Conservation (phyloP, 345 rosid species). For the Erysimum cheiranthoides region DNA sequence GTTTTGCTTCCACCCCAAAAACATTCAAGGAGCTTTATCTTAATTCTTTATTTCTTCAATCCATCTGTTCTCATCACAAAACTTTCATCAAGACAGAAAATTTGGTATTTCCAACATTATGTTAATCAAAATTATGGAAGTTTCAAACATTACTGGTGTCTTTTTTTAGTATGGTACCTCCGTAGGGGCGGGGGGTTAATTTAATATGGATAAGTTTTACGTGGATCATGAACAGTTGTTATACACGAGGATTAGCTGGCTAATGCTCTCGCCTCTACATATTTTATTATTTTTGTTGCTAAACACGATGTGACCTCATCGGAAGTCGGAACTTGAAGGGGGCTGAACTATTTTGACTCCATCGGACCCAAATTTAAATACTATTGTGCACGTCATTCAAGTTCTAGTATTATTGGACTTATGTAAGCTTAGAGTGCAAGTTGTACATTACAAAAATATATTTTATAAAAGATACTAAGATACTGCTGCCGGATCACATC, state of each 20-base stretch:
- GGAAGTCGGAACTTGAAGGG: too few species aligned
- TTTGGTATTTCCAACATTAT: not conserved
- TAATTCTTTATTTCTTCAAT: not conserved
- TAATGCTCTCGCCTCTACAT: conserved; percentile 13
- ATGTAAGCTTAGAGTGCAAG: conserved; percentile 28
- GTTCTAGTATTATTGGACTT: conserved; percentile 18
- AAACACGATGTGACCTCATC: conserved; percentile 28
- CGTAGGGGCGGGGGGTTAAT: too few species aligned
- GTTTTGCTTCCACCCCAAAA: too few species aligned
- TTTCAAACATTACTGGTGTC: not conserved
- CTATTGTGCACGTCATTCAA: conserved; percentile 25
- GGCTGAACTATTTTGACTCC: conserved; percentile 35
- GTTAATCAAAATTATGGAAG: not conserved
- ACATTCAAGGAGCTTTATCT: conserved; percentile 2
- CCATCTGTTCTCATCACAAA: not conserved
- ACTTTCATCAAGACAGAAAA: conserved; percentile 2
- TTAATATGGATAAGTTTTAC: conserved; percentile 8
- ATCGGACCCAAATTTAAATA: conserved; percentile 21
- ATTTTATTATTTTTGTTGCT: conserved; percentile 8
- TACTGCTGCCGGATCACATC: conserved; percentile 32
- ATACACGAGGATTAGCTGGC: conserved; percentile 32
- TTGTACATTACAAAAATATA: conserved; percentile 4
- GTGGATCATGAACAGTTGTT: conserved; percentile 32
- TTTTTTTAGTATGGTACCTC: not conserved
- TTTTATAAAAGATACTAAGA: conserved; percentile 13